A percentile compares a stretch with the other conserved stretches of the same genome.
phyloP scores from a whole-genome alignment of 2,329 filamentous ascomycete species.

The Pyrenophora teres region DNA sequence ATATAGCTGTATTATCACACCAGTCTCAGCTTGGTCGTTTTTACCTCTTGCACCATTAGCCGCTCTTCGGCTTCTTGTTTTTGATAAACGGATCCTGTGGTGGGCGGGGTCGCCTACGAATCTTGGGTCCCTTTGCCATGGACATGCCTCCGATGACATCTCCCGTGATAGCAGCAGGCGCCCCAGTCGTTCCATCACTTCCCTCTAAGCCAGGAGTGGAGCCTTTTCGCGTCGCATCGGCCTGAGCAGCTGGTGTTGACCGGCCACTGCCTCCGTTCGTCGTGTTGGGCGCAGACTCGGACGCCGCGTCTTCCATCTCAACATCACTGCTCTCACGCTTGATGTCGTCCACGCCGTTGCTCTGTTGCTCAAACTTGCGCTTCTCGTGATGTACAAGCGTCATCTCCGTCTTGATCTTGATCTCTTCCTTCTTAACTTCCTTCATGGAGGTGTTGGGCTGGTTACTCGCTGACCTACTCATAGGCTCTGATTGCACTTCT shows the following conservation, averaged over 20 bases:
- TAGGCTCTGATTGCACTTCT: conserved; percentile 30
- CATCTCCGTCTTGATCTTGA: conserved; percentile 41
- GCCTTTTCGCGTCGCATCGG: conserved; percentile 21
- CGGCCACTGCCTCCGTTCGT: conserved; percentile 30
- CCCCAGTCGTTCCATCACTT: conserved; percentile 11
- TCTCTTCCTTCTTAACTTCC: conserved; percentile 28
- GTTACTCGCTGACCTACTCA: conserved; percentile 29
- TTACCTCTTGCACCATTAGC: conserved; percentile 15
- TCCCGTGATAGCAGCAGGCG: conserved; percentile 7
- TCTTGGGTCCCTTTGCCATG: conserved; percentile 36
- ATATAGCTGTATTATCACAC: conserved; percentile 2
- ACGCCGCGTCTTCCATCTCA: conserved; percentile 37
- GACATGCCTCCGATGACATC: conserved; percentile 31
- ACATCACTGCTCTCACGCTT: conserved; percentile 35
- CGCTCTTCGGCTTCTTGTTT: conserved; percentile 34
- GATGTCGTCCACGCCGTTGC: conserved; percentile 71
- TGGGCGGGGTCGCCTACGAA: conserved; percentile 34
- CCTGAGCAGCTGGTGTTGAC: conserved; percentile 32
- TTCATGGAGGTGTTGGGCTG: conserved; percentile 24
- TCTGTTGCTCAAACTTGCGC: conserved; percentile 68
- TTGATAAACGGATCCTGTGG: conserved; percentile 36
- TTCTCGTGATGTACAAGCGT: conserved; percentile 81
- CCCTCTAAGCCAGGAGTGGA: conserved; percentile 20
- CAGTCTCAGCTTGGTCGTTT: neutral
- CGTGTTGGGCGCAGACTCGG: conserved; percentile 29